Conservation (phyloP, 805 yeast species). For the Komagataella mondaviorum region DNA sequence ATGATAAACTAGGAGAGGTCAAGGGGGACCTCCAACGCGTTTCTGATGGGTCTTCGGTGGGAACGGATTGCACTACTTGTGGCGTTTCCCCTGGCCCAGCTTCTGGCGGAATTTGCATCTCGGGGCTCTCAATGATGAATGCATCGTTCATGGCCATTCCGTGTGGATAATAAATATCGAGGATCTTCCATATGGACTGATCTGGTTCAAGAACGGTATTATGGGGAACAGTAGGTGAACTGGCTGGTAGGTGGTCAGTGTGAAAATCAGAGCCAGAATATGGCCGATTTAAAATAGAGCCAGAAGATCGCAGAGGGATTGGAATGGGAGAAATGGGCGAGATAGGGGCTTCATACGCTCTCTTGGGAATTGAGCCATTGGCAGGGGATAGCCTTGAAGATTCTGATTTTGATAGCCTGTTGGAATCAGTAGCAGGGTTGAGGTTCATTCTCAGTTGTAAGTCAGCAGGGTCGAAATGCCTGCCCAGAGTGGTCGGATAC, state of each 20-base stretch:
- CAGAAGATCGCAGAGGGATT: neutral
- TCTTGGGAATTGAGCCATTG: slow-evolving; percentile 4
- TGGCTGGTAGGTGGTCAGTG: neutral
- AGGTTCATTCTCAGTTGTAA: neutral
- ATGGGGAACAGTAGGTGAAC: neutral
- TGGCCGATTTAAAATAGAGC: neutral
- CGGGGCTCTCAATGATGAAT: slow-evolving; percentile 38
- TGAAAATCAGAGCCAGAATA: neutral
- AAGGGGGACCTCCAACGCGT: slow-evolving; percentile 3
- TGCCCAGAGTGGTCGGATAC: slow-evolving; percentile 54
- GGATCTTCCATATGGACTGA: slow-evolving; percentile 36
- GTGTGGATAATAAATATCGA: slow-evolving; percentile 49
- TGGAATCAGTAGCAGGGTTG: neutral
- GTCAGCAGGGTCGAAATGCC: slow-evolving; percentile 59
- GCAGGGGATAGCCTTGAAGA: slow-evolving; percentile 2
- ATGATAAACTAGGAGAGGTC: slow-evolving; percentile 2
- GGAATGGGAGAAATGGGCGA: neutral
- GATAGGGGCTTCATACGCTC: slow-evolving; percentile 1
- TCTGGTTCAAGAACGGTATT: slow-evolving; percentile 20
- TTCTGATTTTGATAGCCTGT: neutral
- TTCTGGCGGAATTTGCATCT: neutral
- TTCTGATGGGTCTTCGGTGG: neutral
- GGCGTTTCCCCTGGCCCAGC: neutral
- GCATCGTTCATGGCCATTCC: slow-evolving; percentile 62
- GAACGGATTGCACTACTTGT: neutral